A percentile compares a stretch with the other conserved stretches of the same genome.
phyloP scores from a whole-genome alignment of 176 grass and related monocot species.

The Triticum dicoccoides region DNA sequence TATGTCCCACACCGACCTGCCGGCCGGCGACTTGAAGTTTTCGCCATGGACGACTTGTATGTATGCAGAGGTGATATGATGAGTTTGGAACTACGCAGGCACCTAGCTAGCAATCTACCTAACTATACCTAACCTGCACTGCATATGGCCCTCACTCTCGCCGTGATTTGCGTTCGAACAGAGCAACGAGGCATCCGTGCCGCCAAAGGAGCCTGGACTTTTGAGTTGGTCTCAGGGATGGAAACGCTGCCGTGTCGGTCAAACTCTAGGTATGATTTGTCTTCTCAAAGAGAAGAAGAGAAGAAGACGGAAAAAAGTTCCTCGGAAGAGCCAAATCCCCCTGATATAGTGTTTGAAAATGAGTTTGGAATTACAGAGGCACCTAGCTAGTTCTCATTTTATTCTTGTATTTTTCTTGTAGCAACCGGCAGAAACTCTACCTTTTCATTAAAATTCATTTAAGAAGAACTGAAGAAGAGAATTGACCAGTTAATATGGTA shows the following conservation, averaged over 20 bases:
- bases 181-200: background rate
- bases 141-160: background rate
- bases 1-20: background rate
- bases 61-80: background rate
- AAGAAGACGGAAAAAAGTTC: background rate
- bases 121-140: background rate
- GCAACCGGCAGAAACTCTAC: no score
- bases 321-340: background rate
- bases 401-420: no score
- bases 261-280: background rate
- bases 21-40: background rate
- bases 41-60: background rate
- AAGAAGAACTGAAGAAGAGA: no score
- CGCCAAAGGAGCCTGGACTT: background rate
- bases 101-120: background rate
- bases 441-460: no score
- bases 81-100: background rate
- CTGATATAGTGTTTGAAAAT: no score
- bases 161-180: conserved; percentile 17
- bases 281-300: background rate
- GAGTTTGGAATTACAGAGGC: no score
- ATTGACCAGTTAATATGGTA: no score
- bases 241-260: background rate
- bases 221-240: background rate
- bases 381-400: no score